Evolutionary conservation across 2,329 filamentous ascomycete genomes (phyloP), one percentile per base, ranked within the genome.

Genomic region (Hypoxylon sp.): DNA sequence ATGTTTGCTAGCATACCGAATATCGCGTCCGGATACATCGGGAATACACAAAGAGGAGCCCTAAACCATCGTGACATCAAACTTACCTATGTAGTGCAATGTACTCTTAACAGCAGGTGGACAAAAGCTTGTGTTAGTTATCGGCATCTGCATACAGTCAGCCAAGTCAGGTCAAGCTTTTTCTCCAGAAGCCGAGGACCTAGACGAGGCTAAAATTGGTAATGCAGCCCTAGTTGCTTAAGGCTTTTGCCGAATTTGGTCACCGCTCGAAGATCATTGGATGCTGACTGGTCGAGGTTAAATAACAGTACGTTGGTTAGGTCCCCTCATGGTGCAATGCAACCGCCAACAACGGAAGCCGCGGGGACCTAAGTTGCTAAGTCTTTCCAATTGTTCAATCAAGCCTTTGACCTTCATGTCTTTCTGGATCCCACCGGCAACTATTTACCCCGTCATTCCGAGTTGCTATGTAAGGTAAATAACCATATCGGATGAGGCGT

Each of bases 141-240:
- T 38, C 50, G 17, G 36, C 13, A 50, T 14, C 10, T 45, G 14
- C 38, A 17, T 10, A 43, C 14, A 17, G 32, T 30, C 7, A 62
- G 50, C 41, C 21, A 45, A 17, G 49, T 49, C 21, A 5, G 41
- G 34, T 51, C 43, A 45, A 51, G 51, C 51, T 56, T 56, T 25
- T 50, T 48, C 30, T 41, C 23, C 23, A 55, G 14, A 56, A 63
- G 64, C 55, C 55, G 50, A 57, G 30, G 45, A 25, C 60, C 64
- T 67, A 60, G 64, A 63, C 21, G 48, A 43, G 30, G 52, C 60
- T 67, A 67, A 60, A 64, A 60, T 48, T 64, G 65, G 60, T 60
- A 60, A 45, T 34, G 13, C 19, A 30, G 36, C 41, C 17, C n/a
- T 25, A 46, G 28, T 30, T 5, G 21, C 38, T 49, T 14, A 19